Evolutionary conservation across 306 rosid genomes (phyloP).

Genomic region (Leucaena leucocephala): DNA sequence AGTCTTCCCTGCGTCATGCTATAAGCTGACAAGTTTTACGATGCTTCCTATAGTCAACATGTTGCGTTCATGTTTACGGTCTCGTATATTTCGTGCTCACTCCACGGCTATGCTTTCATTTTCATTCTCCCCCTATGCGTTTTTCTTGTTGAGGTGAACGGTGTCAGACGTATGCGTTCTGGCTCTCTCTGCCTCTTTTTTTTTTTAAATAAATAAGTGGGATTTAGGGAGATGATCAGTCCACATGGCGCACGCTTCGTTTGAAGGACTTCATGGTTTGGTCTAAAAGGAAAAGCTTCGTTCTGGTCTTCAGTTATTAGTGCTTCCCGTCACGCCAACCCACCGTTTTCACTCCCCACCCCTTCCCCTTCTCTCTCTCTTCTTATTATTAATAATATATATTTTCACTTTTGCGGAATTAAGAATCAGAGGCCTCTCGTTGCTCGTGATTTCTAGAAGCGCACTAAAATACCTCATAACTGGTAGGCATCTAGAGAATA

Average conservation of each 20-base stretch:
- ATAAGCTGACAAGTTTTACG: background rate
- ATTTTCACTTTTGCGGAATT: background rate
- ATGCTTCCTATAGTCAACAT: background rate
- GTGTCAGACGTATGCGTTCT: background rate
- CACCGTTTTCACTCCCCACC: background rate
- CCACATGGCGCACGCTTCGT: background rate
- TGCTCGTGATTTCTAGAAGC: background rate
- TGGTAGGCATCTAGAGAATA: background rate
- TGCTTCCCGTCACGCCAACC: background rate
- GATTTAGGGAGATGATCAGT: background rate
- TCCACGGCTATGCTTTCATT: background rate
- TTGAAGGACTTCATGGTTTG: background rate
- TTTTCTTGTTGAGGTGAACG: background rate
- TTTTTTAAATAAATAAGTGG: background rate
- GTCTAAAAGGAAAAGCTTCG: background rate
- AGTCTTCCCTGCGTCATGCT: background rate
- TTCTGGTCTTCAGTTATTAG: background rate
- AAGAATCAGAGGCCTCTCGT: background rate
- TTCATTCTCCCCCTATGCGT: background rate
- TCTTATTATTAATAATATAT: background rate
- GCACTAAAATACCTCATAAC: background rate
- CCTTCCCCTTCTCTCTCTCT: background rate
- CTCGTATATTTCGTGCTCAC: background rate
- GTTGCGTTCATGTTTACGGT: background rate
- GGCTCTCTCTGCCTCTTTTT: background rate